Evolutionary conservation across 495 filamentous ascomycete species (phyloP), one percentile per base, ranked within the genome.

Genomic region (Bryoglossum gracile): DNA sequence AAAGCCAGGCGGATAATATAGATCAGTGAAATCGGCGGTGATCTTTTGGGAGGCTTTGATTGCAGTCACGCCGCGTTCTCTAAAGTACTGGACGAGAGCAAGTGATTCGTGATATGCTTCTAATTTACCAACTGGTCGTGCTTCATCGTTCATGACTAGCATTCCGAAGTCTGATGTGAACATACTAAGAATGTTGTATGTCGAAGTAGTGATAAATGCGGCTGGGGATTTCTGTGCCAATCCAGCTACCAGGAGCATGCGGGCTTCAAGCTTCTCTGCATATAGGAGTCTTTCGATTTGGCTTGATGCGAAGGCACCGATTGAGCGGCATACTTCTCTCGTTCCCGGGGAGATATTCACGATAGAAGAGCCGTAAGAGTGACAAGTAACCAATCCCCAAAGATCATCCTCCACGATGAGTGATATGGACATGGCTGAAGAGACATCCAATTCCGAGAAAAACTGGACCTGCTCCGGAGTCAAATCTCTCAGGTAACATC

Each of bases 251-350:
- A 83, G 90, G 3, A 87, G 72, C 62, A 87, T 87, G 18, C 84
- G 73, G 2, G 83, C 82, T 50, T 95, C 84, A 0, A 95, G 68
- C 19, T 87, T 75, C 0, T 83, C 87, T 3, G 84, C 80, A 56
- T 92, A 94, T 0, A 86, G 89, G 3, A 95, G 71, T 22, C 87
- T 78, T 60, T 95, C 89, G 28, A 96, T 87, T 53, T 92, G 95
- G 32, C 83, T 71, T 2, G 87, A 89, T 4, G 86, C 85, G 0
- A 78, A 83, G 48, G 95, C 90, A 3, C 89, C 87, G 18, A 96
- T 75, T 9, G 94, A 65, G n/a, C 88, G 77, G 59, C 90, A 95
- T 79, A 96, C 86, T 65, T 92, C 94, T 11, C 89, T 77, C 32
- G 94, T 83, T 0, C 89, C 87, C 55, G 95, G 94, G 0, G 86